Evolutionary conservation across 1,284 basidiomycete species (phyloP).

Genomic region (Apiotrichum sp.): DNA sequence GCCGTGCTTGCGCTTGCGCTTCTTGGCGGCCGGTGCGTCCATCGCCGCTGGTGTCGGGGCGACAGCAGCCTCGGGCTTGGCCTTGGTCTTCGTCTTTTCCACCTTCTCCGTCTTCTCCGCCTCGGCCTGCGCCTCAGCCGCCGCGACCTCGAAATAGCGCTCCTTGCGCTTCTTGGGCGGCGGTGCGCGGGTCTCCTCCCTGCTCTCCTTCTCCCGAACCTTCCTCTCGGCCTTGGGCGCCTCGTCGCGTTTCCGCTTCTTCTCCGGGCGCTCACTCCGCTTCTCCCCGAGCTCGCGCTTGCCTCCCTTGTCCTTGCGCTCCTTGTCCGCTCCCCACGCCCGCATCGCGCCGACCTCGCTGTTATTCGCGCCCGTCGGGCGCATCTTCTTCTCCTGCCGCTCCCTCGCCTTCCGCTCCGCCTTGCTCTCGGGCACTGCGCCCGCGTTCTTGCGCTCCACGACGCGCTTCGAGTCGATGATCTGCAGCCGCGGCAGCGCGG

Average conservation of each 20-base stretch:
- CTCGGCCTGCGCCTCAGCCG: neutral
- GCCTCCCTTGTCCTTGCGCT: neutral
- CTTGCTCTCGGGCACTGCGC: constrained; percentile 28
- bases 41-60: neutral
- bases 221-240: neutral
- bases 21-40: constrained; percentile 3
- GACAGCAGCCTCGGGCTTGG: neutral
- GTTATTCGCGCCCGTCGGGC: constrained; percentile 34
- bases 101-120: neutral
- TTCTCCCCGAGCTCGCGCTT: constrained; percentile 3
- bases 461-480: constrained; percentile 43
- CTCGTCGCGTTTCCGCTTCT: neutral
- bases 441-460: constrained; percentile 36
- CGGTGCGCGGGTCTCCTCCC: neutral
- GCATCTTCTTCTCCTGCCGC: constrained; percentile 28
- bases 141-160: neutral
- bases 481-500: constrained; percentile 35
- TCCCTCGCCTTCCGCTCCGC: constrained; percentile 22
- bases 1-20: constrained; percentile 17
- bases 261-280: constrained; percentile 1
- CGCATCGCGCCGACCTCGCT: constrained; percentile 24
- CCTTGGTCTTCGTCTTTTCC: neutral
- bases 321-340: constrained; percentile 25
- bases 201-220: neutral
- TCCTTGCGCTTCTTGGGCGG: constrained; percentile 5